Evolutionary conservation across 2,329 filamentous ascomycete species (phyloP).

Genomic region (Shiraia sp.): DNA sequence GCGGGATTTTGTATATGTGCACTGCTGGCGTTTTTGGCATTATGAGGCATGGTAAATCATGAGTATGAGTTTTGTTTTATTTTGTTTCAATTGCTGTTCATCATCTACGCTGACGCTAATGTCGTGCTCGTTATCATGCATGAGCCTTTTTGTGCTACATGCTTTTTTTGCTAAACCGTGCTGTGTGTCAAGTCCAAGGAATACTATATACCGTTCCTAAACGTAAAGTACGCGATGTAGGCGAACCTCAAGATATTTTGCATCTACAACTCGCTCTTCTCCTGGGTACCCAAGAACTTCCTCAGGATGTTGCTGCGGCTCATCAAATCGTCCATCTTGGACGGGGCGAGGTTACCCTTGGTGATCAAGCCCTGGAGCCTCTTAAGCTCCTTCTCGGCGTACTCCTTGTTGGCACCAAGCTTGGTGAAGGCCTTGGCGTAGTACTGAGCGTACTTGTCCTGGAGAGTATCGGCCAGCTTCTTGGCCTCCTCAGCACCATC

Average conservation of each 20-base stretch:
- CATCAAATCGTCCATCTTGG: constrained; percentile 87
- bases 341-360: constrained; percentile 82
- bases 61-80: too few species aligned
- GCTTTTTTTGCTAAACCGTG: too few species aligned
- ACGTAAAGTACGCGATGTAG: constrained; percentile 1
- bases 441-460: constrained; percentile 88
- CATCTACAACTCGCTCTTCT: constrained; percentile 72
- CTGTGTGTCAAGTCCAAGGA: too few species aligned
- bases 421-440: constrained; percentile 92
- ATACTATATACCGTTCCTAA: too few species aligned
- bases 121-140: too few species aligned
- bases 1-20: too few species aligned
- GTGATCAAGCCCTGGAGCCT: constrained; percentile 77
- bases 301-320: constrained; percentile 86
- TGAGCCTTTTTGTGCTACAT: too few species aligned
- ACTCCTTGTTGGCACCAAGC: constrained; percentile 74
- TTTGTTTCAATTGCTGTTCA: too few species aligned
- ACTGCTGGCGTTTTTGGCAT: too few species aligned
- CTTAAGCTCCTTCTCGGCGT: constrained; percentile 81
- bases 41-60: too few species aligned
- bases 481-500: constrained; percentile 71
- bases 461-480: constrained; percentile 68
- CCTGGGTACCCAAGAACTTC: constrained; percentile 67
- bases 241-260: neutral
- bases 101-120: too few species aligned